These are phyloP conservation scores for Cladosporium sp. DNA, from an alignment of 2,329 filamentous ascomycete species.

Conservation along the genomic window DNA sequence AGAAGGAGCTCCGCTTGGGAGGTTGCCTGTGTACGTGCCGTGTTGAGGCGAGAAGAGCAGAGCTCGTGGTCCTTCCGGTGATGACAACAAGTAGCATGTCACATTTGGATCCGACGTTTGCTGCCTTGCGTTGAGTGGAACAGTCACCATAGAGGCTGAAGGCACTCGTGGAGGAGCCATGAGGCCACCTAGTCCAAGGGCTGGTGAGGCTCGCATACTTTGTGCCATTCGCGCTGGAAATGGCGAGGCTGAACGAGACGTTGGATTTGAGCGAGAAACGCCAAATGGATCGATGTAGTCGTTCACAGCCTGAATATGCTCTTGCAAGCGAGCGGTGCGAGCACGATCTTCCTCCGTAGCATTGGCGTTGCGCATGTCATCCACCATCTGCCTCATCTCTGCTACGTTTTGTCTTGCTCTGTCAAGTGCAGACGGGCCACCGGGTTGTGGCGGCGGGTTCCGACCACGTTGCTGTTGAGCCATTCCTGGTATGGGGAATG, in stretches of 20 bases:
- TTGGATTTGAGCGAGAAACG: slow-evolving; percentile 9
- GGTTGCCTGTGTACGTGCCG: slow-evolving; percentile 25
- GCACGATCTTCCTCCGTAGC: slow-evolving; percentile 21
- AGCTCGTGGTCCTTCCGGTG: slow-evolving; percentile 42
- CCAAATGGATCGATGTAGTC: slow-evolving; percentile 29
- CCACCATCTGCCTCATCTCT: slow-evolving; percentile 29
- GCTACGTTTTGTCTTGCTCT: slow-evolving; percentile 28
- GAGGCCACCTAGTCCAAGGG: slow-evolving; percentile 5
- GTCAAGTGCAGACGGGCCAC: slow-evolving; percentile 25
- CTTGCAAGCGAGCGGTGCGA: slow-evolving; percentile 21
- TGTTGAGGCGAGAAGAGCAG: slow-evolving; percentile 38
- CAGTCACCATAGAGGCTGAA: background rate
- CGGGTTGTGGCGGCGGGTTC: slow-evolving; percentile 1
- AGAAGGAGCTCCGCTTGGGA: background rate
- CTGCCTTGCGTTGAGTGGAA: slow-evolving; percentile 17
- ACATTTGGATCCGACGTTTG: slow-evolving; percentile 21
- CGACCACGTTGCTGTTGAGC: slow-evolving; percentile 1
- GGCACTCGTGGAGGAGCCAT: slow-evolving; percentile 6
- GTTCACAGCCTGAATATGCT: slow-evolving; percentile 22
- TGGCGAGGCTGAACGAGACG: slow-evolving; percentile 7
- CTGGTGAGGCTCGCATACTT: slow-evolving; percentile 9
- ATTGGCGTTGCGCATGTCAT: slow-evolving; percentile 21
- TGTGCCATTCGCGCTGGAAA: slow-evolving; percentile 9
- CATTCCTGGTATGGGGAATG: slow-evolving; percentile 14
- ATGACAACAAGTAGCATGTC: slow-evolving; percentile 40